Conservation (phyloP, 805 yeast species). For the Sugiyamaella floridensis region DNA sequence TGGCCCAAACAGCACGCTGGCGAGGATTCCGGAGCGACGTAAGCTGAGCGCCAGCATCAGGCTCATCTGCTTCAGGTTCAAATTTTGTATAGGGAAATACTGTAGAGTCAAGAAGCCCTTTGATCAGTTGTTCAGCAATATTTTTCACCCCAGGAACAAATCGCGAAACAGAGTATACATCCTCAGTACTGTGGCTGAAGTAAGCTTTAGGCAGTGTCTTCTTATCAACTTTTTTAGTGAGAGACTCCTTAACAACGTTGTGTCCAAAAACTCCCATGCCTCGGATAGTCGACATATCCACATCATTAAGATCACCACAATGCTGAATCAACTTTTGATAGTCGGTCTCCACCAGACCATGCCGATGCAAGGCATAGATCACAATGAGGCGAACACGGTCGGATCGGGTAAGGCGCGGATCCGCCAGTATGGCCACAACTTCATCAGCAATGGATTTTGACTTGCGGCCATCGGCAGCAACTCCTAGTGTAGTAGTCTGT, state of each 20-base stretch:
- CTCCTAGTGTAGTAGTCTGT: constrained; percentile 71
- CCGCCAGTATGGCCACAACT: constrained; percentile 46
- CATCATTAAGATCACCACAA: constrained; percentile 33
- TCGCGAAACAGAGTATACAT: constrained; percentile 40
- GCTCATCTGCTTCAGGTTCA: constrained; percentile 44
- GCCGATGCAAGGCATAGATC: constrained; percentile 71
- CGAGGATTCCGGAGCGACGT: constrained; percentile 62
- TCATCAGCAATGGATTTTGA: constrained; percentile 52
- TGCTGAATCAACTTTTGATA: constrained; percentile 61
- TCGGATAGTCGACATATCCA: constrained; percentile 45
- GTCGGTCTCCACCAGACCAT: constrained; percentile 68
- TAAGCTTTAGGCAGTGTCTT: not conserved
- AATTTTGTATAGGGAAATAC: constrained; percentile 71
- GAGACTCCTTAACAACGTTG: constrained; percentile 41
- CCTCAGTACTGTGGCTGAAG: constrained; percentile 22
- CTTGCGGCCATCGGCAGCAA: constrained; percentile 58
- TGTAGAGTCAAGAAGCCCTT: constrained; percentile 45
- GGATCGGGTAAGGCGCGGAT: constrained; percentile 43
- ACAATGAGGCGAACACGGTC: constrained; percentile 73
- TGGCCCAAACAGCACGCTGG: constrained; percentile 74
- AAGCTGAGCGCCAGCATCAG: constrained; percentile 27
- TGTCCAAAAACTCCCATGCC: constrained; percentile 56
- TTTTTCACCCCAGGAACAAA: constrained; percentile 63
- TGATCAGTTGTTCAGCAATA: constrained; percentile 46
- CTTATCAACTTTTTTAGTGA: constrained; percentile 17